A percentile compares a stretch with the other conserved stretches of the same genome.
phyloP scores from a whole-genome alignment of 768 basidiomycete genomes.

The Sarcomyxa edulis region DNA sequence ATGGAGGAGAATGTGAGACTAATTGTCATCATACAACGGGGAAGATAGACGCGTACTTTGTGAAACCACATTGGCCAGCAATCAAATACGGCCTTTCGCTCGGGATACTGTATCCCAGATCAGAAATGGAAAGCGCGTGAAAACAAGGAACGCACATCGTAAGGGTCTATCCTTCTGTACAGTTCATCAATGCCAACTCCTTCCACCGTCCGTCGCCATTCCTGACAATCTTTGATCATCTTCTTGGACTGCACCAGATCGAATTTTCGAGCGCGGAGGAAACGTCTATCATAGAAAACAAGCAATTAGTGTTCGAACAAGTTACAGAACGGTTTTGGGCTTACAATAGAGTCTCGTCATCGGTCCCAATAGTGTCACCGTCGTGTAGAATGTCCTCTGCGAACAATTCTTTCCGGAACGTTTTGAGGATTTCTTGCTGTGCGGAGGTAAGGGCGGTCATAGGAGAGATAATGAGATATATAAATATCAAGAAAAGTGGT shows the following conservation, averaged over 20 bases:
- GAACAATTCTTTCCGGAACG: slow-evolving; percentile 48
- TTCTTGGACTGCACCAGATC: slow-evolving; percentile 51
- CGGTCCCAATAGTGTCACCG: slow-evolving; percentile 59
- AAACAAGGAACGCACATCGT: slow-evolving; percentile 45
- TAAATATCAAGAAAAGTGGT: too few species aligned
- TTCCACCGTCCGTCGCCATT: slow-evolving; percentile 62
- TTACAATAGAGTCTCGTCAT: slow-evolving; percentile 52
- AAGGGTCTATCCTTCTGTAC: slow-evolving; percentile 59
- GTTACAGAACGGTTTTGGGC: slow-evolving; percentile 20
- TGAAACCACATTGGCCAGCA: slow-evolving; percentile 81
- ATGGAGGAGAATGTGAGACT: background rate
- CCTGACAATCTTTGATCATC: slow-evolving; percentile 63
- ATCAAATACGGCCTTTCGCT: slow-evolving; percentile 62
- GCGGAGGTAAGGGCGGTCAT: slow-evolving; percentile 12
- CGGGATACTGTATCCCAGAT: slow-evolving; percentile 49
- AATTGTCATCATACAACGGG: background rate
- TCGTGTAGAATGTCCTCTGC: slow-evolving; percentile 51
- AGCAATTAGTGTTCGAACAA: background rate
- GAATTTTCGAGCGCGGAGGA: slow-evolving; percentile 68
- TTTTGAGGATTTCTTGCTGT: slow-evolving; percentile 35
- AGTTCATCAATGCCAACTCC: slow-evolving; percentile 64
- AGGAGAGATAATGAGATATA: too few species aligned
- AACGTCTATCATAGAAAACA: slow-evolving; percentile 45
- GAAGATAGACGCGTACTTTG: slow-evolving; percentile 39
- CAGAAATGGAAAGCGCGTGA: background rate